Base-by-base conservation (phyloP, 164 flowering plant species). In the Warburgia ugandensis region DNA sequence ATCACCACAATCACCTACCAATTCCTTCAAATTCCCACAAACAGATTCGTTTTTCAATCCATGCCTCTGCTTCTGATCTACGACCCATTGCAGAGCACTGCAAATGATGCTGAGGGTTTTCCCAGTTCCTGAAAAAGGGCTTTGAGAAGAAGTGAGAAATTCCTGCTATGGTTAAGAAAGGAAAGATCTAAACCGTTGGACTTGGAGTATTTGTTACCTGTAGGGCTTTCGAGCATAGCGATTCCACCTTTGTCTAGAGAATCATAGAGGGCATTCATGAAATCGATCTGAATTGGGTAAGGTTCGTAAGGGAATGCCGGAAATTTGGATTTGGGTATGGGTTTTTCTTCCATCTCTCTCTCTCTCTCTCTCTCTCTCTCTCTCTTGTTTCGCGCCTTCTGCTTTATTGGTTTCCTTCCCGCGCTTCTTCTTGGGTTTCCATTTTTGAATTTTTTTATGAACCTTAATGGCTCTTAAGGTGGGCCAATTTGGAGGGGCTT, bases 151-250 rank as follows among this genome's bases (percentile, higher is more conserved):
- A 36, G 31, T 10, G 22, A 10, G 35, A 29, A 31, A 28, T 29
- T 10, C 54, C 25, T 29, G 10, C 12, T 2, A 35, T 9, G 23
- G 29, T 21, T 20, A 29, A 6, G 1, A 6, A 39, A 17, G 19
- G 2, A 22, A 10, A 16, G 42, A 22, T 3, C 32, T 37, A 36
- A 25, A 37, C 38, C 23, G 31, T 21, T 1, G 41, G 30, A 40
- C 2, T 22, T 5, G 1, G 40, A 38, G 33, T 27, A 48, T 25
- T 41, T 50, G 41, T 32, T 67, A 82, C 97, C 99, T 4, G 97
- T 94, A 48, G 95, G 97, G 80, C 99, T 94, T 72, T 89, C 97
- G 57, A 94, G 90, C 92, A 94, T 79, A 69, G 97, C 74, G 32
- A 89, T 67, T 42, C 97, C 97, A 40, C 97, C 97, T 43, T 59